Conservation (phyloP, 441 rosid genomes). For the Rhodomyrtus psidioides region DNA sequence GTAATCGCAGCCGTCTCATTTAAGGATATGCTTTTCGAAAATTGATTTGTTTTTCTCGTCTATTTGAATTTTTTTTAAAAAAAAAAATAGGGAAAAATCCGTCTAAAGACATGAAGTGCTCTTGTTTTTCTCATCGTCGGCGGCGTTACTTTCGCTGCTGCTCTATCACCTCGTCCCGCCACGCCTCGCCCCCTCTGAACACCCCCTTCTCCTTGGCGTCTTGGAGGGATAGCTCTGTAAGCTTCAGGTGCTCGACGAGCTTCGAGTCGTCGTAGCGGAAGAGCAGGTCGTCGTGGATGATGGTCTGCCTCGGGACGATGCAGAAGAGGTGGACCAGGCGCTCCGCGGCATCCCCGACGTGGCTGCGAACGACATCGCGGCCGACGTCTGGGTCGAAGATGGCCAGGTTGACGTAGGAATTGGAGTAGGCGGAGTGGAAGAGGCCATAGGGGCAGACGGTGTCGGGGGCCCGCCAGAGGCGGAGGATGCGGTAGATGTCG, state of each 20-base stretch:
- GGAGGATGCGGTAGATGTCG: slow-evolving; percentile 65
- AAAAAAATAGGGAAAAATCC: too few species aligned
- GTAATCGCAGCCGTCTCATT: not conserved
- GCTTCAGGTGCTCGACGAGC: slow-evolving; percentile 44
- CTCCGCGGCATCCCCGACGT: slow-evolving; percentile 77
- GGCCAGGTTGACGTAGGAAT: slow-evolving; percentile 78
- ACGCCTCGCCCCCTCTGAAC: slow-evolving; percentile 42
- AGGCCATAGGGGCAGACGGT: slow-evolving; percentile 77
- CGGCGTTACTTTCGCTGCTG: too few species aligned
- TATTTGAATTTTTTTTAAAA: too few species aligned
- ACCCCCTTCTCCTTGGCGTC: slow-evolving; percentile 50
- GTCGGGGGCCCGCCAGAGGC: slow-evolving; percentile 70
- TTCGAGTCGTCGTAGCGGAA: slow-evolving; percentile 60
- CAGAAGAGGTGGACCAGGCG: slow-evolving; percentile 72
- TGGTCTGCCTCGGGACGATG: slow-evolving; percentile 62
- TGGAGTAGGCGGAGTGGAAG: slow-evolving; percentile 87
- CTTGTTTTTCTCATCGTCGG: too few species aligned
- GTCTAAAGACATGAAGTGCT: too few species aligned
- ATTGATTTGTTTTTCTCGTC: not conserved
- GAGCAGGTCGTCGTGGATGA: slow-evolving; percentile 70
- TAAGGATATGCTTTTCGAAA: not conserved
- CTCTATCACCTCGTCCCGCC: slow-evolving; percentile 59
- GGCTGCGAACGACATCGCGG: slow-evolving; percentile 60
- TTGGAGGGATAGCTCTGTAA: slow-evolving; percentile 42
- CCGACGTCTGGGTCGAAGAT: slow-evolving; percentile 75